Evolutionary conservation across 768 basidiomycete genomes (phyloP).

Genomic region (Agrocybe chaxingu): DNA sequence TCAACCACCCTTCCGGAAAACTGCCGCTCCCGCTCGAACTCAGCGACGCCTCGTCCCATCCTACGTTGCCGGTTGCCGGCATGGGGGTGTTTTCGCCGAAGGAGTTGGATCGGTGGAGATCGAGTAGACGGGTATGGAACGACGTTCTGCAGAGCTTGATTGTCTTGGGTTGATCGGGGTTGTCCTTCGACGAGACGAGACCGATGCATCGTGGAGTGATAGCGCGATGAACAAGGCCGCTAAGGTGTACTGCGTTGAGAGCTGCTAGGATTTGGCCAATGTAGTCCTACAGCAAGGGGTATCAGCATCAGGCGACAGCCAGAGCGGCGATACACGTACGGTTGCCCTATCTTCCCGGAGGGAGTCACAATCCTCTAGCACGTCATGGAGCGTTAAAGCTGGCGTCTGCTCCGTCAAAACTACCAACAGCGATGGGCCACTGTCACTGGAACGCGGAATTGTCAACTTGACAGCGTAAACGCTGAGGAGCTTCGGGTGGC

Average conservation of each 20-base stretch:
- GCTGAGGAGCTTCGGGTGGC: constrained; percentile 64
- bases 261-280: constrained; percentile 69
- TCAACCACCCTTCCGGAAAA: constrained; percentile 49
- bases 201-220: constrained; percentile 58
- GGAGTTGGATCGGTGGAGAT: constrained; percentile 82
- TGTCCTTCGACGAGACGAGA: constrained; percentile 45
- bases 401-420: constrained; percentile 75
- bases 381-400: constrained; percentile 61
- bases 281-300: constrained; percentile 54
- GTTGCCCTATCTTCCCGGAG: constrained; percentile 70
- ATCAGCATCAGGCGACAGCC: background rate
- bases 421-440: constrained; percentile 49
- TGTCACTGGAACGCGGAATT: constrained; percentile 38
- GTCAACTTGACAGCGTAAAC: constrained; percentile 66
- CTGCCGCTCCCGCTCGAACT: constrained; percentile 1
- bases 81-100: constrained; percentile 44
- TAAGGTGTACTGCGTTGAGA: constrained; percentile 62
- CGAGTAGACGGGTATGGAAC: constrained; percentile 70
- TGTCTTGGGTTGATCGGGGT: constrained; percentile 51
- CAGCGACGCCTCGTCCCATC: constrained; percentile 23
- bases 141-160: constrained; percentile 74
- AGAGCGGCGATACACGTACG: constrained; percentile 37
- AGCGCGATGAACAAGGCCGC: constrained; percentile 42
- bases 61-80: constrained; percentile 44
- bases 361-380: constrained; percentile 74